Percentiles rank a stretch among this genome's conserved stretches.
phyloP scores from a whole-genome alignment of 2,329 filamentous ascomycete genomes.

The Ilyonectria destructans region DNA sequence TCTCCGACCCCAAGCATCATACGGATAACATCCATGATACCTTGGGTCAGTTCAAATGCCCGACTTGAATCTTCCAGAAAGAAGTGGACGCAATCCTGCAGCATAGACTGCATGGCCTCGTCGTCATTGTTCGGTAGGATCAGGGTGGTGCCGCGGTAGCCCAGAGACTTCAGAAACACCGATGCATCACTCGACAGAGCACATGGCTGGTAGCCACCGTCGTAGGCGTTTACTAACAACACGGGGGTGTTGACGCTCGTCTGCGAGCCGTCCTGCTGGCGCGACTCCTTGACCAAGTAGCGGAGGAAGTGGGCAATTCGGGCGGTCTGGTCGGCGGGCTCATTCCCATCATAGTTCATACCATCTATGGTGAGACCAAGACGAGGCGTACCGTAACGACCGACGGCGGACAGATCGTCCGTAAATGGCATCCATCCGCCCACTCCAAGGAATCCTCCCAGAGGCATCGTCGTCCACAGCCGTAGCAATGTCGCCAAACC shows the following conservation, averaged over 20 bases:
- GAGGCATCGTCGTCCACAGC: background rate
- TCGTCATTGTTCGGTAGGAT: background rate
- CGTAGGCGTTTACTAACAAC: conserved; percentile 11
- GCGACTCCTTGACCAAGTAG: background rate
- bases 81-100: too few relatives aligned
- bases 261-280: background rate
- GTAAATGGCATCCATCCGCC: conserved; percentile 25
- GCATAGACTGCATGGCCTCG: too few relatives aligned
- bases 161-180: conserved; percentile 8
- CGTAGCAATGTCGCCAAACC: conserved; percentile 20
- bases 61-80: too few relatives aligned
- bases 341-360: too few relatives aligned
- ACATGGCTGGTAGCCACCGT: background rate
- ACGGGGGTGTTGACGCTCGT: conserved; percentile 18
- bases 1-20: background rate
- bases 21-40: too few relatives aligned
- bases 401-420: conserved; percentile 17
- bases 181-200: conserved; percentile 8
- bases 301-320: conserved; percentile 11
- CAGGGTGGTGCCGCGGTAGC: conserved; percentile 5
- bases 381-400: background rate
- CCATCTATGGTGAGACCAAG: too few relatives aligned
- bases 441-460: conserved; percentile 31
- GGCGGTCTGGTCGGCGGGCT: background rate
- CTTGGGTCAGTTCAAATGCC: too few relatives aligned